phyloP scores from a whole-genome alignment of 305 asterid genomes.

The Fraxinus dipetala region DNA sequence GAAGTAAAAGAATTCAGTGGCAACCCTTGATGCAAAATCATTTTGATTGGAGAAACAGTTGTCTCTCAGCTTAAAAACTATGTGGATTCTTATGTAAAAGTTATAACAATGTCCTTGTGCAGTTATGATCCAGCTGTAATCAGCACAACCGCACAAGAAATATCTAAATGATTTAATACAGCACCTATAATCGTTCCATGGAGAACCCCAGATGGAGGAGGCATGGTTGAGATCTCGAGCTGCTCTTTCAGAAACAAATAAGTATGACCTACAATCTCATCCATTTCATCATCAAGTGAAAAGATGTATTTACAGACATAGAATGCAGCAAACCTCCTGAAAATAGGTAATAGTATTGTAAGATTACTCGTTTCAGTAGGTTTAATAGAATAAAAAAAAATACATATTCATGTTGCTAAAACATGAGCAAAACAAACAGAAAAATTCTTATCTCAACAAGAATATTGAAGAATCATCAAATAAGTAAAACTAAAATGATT shows the following conservation, averaged over 20 bases:
- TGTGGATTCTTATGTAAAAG: background rate
- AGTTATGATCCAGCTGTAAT: background rate
- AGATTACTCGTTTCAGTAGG: constrained; percentile 1
- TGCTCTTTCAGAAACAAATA: constrained; percentile 68
- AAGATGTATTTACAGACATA: constrained; percentile 44
- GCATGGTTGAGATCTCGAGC: constrained; percentile 61
- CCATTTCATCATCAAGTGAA: constrained; percentile 45
- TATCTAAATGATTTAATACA: constrained; percentile 17
- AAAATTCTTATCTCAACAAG: background rate
- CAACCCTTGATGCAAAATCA: background rate
- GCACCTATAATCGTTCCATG: constrained; percentile 76
- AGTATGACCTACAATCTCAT: constrained; percentile 69
- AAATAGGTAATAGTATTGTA: constrained; percentile 22
- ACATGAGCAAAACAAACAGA: background rate
- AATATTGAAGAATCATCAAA: background rate
- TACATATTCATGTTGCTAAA: background rate
- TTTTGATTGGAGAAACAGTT: background rate
- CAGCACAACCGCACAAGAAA: background rate
- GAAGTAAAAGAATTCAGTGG: background rate
- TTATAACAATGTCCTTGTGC: background rate
- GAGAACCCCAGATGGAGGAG: constrained; percentile 63
- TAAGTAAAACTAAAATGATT: background rate
- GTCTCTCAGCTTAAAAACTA: background rate
- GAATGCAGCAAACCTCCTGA: constrained; percentile 72
- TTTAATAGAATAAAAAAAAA: background rate